Base-by-base conservation (phyloP, 106 monocot species). In the Gastrodia elata region DNA sequence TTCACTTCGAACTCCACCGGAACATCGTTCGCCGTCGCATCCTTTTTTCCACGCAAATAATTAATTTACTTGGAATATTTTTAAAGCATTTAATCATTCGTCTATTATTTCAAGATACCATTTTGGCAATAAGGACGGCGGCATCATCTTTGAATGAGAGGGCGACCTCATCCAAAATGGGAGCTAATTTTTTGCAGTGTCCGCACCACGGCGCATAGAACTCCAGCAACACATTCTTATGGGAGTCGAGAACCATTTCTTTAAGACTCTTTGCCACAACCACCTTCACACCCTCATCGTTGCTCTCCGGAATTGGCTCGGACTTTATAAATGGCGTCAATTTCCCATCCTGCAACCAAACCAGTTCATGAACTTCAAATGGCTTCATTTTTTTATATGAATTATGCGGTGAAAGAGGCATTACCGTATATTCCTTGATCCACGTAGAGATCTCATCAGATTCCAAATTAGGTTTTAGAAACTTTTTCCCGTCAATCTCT, bases 201-300 rank as follows among this genome's bases (percentile, higher is more conserved):
- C 90, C 88, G 73, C 97, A 97, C 97, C 97, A 97, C 26, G 97
- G 93, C 7, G 93, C 90, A 80, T 93, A 97, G 81, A 97, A 88
- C 69, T 97, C 97, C 25, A 74, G 76, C 81, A 64, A 58, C 93
- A 93, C 98, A 71, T 98, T 88, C 74, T 93, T 98, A 49, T 88
- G 85, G 14, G 93, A 98, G 25, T 86, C 75, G 46, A 78, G 84
- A 57, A 93, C 91, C 25, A 91, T 35, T 38, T 98, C 88, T 18
- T 82, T 58, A 6, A 98, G 37, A 73, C 68, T 93, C 32, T 98
- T 83, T 64, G 84, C 88, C 59, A 98, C 98, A 75, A 93, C 93
- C 34, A 87, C 83, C 72, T 98, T 98, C 22, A 98, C 89, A 64
- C 93, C 91, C 73, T 91, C 84, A 82, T 91, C 67, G 36, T 98